Evolutionary conservation across 2,329 filamentous ascomycete genomes (phyloP).

Genomic region (Colletotrichum siamense): DNA sequence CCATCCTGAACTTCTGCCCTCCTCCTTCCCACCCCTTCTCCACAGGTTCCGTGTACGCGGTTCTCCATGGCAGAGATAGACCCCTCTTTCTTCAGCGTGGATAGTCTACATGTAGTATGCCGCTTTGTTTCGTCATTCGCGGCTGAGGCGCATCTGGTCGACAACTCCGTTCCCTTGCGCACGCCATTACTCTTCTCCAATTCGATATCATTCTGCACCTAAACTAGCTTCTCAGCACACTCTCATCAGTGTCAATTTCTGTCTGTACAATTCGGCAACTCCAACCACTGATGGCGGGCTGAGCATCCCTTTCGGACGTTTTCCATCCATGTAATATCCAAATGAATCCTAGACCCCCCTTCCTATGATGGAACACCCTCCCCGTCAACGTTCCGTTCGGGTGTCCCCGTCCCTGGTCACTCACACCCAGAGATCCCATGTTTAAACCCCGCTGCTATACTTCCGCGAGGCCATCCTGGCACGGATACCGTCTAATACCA

Average conservation of each 20-base stretch:
- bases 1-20: not conserved
- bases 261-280: not conserved
- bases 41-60: not conserved
- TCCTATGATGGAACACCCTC: not conserved
- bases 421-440: not conserved
- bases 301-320: not conserved
- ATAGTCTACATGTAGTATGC: not conserved
- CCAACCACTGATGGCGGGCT: not conserved
- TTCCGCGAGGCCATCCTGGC: not conserved
- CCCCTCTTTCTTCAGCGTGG: slow-evolving; percentile 11
- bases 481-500: not conserved
- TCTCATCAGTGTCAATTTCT: not conserved
- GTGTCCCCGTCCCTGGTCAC: not conserved
- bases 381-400: not conserved
- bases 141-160: not conserved
- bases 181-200: not conserved
- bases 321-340: not conserved
- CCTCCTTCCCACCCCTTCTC: not conserved
- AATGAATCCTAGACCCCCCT: not conserved
- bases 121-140: not conserved
- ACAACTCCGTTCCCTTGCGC: not conserved
- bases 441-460: not conserved
- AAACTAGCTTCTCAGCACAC: not conserved
- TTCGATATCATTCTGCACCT: not conserved
- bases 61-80: not conserved